Base-by-base conservation (phyloP, 2,329 filamentous ascomycete species). In the Didymella pinodella region DNA sequence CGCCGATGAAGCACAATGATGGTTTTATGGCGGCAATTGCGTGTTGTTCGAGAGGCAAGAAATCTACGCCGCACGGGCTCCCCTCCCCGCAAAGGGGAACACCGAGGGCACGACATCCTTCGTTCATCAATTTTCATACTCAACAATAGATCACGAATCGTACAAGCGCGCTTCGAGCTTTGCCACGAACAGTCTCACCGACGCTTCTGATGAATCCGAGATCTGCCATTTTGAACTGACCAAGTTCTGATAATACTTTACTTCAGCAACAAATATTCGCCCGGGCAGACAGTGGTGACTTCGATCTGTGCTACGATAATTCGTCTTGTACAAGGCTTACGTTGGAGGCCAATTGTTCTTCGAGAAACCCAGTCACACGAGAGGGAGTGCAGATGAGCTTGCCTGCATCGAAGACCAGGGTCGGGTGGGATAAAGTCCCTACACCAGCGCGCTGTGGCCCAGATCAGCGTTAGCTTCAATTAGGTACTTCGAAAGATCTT, bases 31-130 rank as follows among this genome's bases (percentile, higher is more conserved):
- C 34, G 26, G 31, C 5, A 47, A 34, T 46, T 29, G 32, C n/a
- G 22, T 29, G 40, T 44, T 16, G 41, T 25, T 28, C 28, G 32
- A 36, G 38, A 26, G 20, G 31, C 14, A 44, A 40, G 31, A 26
- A 32, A 40, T 54, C 41, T 26, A 38, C 38, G 50, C 45, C 22
- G 31, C 55, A 48, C 43, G 32, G 45, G 12, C 31, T 32, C 31
- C 31, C 11, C 31, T 32, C 31, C 31, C 11, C 31, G 31, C 31
- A 32, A 32, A 32, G 46, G 50, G 49, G 50, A 54, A 54, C 26
- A 38, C 45, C 40, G 34, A 34, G 7, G 28, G 11, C 46, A 46
- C 38, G 25, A 48, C 28, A 29, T 28, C 18, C 36, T 48, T 25
- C 12, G 29, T 7, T 22, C 25, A 50, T 18, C 38, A 49, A 10